Evolutionary conservation across 2,329 filamentous ascomycete species (phyloP).

Genomic region (Macrophomina pseudophaseolina): DNA sequence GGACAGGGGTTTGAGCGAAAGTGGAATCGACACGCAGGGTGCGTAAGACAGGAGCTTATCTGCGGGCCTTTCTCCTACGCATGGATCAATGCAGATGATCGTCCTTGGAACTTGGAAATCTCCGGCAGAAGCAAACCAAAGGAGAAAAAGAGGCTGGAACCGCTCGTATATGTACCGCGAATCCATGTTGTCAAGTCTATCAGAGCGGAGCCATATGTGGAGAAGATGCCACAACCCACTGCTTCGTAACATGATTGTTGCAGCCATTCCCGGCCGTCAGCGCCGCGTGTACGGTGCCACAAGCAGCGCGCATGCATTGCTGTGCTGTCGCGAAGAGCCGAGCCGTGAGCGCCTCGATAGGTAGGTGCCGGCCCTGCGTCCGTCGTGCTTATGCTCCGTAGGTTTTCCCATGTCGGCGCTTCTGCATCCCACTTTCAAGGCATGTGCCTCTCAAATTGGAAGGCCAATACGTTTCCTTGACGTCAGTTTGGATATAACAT

Average conservation of each 20-base stretch:
- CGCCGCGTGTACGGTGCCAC: not conserved
- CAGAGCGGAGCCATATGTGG: not conserved
- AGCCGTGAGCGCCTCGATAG: not conserved
- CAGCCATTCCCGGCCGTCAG: not conserved
- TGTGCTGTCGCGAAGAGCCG: conserved; percentile 18
- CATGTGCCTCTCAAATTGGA: not conserved
- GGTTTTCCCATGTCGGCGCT: not conserved
- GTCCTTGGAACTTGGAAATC: not conserved
- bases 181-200: not conserved
- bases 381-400: not conserved
- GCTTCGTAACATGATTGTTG: not conserved
- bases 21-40: conserved; percentile 10
- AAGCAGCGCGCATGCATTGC: not conserved
- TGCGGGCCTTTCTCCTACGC: not conserved
- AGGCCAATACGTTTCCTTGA: not conserved
- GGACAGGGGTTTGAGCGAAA: not conserved
- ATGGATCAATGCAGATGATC: not conserved
- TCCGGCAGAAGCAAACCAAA: not conserved
- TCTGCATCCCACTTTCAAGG: not conserved
- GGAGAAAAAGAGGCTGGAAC: not conserved
- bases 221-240: not conserved
- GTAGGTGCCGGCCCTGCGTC: conserved; percentile 6
- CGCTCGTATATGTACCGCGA: conserved; percentile 9
- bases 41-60: conserved; percentile 21
- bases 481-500: not conserved